Percentiles rank a stretch among this genome's conserved stretches.
Evolutionary conservation across 257 asterid species (phyloP).

Genomic region (Galeopsis tetrahit): DNA sequence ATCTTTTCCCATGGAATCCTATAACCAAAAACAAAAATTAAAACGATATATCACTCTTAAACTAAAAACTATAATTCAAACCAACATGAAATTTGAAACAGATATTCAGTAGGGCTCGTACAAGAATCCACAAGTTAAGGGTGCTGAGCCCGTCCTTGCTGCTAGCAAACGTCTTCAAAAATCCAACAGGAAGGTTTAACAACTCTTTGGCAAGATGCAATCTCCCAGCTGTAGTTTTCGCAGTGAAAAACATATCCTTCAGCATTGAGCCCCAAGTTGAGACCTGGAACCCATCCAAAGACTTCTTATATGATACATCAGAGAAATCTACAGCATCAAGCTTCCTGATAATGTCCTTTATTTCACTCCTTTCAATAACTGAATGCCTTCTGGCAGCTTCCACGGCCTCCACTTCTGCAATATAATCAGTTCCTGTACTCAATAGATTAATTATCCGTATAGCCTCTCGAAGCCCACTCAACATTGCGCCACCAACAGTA

Average conservation of each 20-base stretch:
- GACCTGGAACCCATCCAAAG: slow-evolving; percentile 62
- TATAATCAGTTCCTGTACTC: slow-evolving; percentile 75
- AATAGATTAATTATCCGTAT: slow-evolving; percentile 83
- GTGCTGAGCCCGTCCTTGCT: slow-evolving; percentile 83
- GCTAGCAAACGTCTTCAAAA: slow-evolving; percentile 92
- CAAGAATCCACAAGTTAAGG: slow-evolving; percentile 97
- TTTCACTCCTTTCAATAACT: slow-evolving; percentile 76
- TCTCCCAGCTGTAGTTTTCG: slow-evolving; percentile 88
- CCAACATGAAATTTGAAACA: slow-evolving; percentile 23
- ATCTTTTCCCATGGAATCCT: slow-evolving; percentile 99
- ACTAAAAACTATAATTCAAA: slow-evolving; percentile 29
- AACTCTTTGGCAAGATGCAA: slow-evolving; percentile 86
- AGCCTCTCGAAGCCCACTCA: slow-evolving; percentile 98
- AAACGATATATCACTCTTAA: slow-evolving; percentile 23
- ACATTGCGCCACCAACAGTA: slow-evolving; percentile 99
- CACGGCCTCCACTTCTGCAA: slow-evolving; percentile 86
- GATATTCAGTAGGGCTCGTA: slow-evolving; percentile 38
- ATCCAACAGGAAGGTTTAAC: slow-evolving; percentile 84
- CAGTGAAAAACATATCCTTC: slow-evolving; percentile 79
- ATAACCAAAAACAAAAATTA: slow-evolving; percentile 31
- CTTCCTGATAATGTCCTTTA: slow-evolving; percentile 77
- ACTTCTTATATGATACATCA: slow-evolving; percentile 53
- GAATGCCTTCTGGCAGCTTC: slow-evolving; percentile 82
- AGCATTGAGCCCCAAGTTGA: slow-evolving; percentile 66
- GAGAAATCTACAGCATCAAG: slow-evolving; percentile 81